phyloP scores from a whole-genome alignment of 2,329 filamentous ascomycete genomes.

The Drechslerella dactyloides region DNA sequence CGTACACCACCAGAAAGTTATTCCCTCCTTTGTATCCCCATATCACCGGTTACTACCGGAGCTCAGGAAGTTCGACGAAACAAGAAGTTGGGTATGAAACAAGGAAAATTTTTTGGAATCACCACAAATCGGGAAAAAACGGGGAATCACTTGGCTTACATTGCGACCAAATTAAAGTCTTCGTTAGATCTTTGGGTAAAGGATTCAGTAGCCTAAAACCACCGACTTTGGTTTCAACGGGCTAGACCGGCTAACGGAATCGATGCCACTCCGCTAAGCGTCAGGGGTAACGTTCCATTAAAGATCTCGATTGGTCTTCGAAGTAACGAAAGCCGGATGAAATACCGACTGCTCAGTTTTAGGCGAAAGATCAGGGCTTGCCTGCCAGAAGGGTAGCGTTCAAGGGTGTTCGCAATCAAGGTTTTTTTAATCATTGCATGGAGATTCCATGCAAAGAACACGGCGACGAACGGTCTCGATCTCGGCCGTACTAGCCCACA shows the following conservation, averaged over 20 bases:
- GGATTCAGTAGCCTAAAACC: background rate
- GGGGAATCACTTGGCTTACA: too few relatives aligned
- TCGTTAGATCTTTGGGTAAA: too few relatives aligned
- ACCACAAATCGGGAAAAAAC: too few relatives aligned
- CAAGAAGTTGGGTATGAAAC: too few relatives aligned
- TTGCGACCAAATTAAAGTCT: too few relatives aligned
- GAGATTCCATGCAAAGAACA: constrained; percentile 13
- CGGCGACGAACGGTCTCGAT: constrained; percentile 9
- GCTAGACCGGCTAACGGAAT: background rate
- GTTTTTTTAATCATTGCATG: constrained; percentile 25
- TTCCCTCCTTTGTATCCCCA: too few relatives aligned
- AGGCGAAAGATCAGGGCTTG: background rate
- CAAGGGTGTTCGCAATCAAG: background rate
- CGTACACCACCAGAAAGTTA: too few relatives aligned
- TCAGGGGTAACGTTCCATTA: background rate
- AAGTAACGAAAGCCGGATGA: too few relatives aligned
- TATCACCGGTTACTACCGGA: too few relatives aligned
- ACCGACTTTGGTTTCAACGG: background rate
- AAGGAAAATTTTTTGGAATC: too few relatives aligned
- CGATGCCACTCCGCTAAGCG: background rate
- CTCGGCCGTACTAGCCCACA: constrained; percentile 22
- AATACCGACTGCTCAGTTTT: background rate
- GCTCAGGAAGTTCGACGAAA: too few relatives aligned
- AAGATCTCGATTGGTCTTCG: background rate
- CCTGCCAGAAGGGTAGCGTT: background rate